Evolutionary conservation across 2,329 filamentous ascomycete species (phyloP), one percentile per base, ranked within the genome.

Genomic region (Microdochium trichocladiopsis): DNA sequence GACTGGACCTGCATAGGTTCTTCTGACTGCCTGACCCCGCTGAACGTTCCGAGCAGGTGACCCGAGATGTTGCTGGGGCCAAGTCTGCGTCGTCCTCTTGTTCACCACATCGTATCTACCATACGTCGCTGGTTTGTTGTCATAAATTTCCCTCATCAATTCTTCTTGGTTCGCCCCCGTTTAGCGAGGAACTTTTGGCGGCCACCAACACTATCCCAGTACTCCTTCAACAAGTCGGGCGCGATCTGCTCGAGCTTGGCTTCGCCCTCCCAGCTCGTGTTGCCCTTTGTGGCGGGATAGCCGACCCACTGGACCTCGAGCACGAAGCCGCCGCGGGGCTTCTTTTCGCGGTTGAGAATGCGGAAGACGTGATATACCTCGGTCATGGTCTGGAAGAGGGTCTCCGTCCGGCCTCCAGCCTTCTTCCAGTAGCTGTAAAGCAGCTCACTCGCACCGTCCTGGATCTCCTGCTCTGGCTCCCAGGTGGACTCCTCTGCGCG

Each of bases 261-360:
- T 53, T 68, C 65, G n/a, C 58, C 45, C 50, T 68, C 65, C 55
- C 57, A 54, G 2, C 63, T 55, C 1, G 64, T 68, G 52, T 66
- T 61, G 18, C 53, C 57, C 16, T 51, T 59, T n/a, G 53, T 60
- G 5, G 57, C 49, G 9, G 64, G 57, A 51, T 68, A 63, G 2
- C 65, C 65, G 1, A 68, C 63, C 65, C 65, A 68, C 49, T 68
- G 65, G 2, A 68, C 60, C 51, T 65, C 60, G 37, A 66, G 58
- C 37, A 61, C 55, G 52, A 66, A 65, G 14, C 58, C 60, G 2
- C 61, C 59, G 49, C 58, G 54, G n/a, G 51, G 47, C 25, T 56
- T 60, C 56, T 59, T 66, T 50, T 65, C 56, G 51, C 67, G 63
- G 3, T 55, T 37, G 14, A 66, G 53, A 23, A 68, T 53, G 28